These are phyloP conservation scores for Globisporangium apiculatum DNA, from an alignment of 352 stramenopile species.

Conservation along the genomic window DNA sequence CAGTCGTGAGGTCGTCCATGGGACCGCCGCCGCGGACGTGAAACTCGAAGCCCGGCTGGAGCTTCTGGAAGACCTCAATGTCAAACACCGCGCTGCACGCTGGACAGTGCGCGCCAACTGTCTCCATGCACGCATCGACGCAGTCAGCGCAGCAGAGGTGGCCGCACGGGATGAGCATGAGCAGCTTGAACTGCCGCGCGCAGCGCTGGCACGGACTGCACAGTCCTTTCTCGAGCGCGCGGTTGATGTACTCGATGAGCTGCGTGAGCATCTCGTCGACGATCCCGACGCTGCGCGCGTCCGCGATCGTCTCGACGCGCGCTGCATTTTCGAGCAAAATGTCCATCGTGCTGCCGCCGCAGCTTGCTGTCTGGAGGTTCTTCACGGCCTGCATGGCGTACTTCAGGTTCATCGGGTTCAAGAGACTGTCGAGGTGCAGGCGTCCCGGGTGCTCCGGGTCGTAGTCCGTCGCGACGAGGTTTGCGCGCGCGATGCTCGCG, in stretches of 20 bases:
- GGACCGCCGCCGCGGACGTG: not conserved
- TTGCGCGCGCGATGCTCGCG: slow-evolving; percentile 47
- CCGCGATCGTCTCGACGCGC: slow-evolving; percentile 60
- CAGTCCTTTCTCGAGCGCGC: slow-evolving; percentile 31
- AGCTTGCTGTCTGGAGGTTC: slow-evolving; percentile 59
- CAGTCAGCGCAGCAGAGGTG: slow-evolving; percentile 92
- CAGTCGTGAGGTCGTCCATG: slow-evolving; percentile 17
- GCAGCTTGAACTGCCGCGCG: slow-evolving; percentile 67
- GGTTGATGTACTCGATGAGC: slow-evolving; percentile 48
- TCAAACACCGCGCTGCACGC: slow-evolving; percentile 59
- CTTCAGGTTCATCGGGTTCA: slow-evolving; percentile 66
- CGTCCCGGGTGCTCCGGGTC: slow-evolving; percentile 52
- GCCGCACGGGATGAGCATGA: slow-evolving; percentile 91
- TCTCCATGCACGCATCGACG: slow-evolving; percentile 65
- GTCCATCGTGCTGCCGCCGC: slow-evolving; percentile 37
- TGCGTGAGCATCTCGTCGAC: slow-evolving; percentile 31
- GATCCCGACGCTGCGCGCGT: slow-evolving; percentile 30
- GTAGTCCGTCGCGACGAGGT: slow-evolving; percentile 74
- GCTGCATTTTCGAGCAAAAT: slow-evolving; percentile 30
- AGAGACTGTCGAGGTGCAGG: slow-evolving; percentile 57
- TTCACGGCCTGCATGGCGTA: slow-evolving; percentile 46
- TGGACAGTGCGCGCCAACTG: slow-evolving; percentile 41
- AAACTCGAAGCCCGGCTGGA: slow-evolving; percentile 85
- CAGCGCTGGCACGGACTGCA: slow-evolving; percentile 80
- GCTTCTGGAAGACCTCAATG: slow-evolving; percentile 83